phyloP scores from a whole-genome alignment of 805 yeast genomes.

The Metschnikowia continentalis region DNA sequence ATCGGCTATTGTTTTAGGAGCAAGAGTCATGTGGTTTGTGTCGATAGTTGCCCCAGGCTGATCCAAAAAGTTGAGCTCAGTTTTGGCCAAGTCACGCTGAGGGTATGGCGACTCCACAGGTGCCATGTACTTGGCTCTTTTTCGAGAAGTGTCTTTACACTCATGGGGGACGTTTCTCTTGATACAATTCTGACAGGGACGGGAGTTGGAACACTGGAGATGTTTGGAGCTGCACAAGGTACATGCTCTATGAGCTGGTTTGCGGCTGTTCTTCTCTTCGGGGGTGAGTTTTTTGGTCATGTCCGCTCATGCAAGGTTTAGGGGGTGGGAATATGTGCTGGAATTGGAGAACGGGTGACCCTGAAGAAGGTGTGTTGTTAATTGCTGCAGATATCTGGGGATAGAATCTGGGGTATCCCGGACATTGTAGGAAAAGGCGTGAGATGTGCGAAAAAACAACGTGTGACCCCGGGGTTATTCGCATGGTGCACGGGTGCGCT shows the following conservation, averaged over 20 bases:
- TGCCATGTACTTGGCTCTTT: slow-evolving; percentile 41
- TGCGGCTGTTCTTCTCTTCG: slow-evolving; percentile 50
- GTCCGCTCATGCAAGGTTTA: neutral
- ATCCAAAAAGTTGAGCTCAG: neutral
- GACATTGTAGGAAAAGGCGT: slow-evolving; percentile 10
- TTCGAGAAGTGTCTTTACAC: slow-evolving; percentile 59
- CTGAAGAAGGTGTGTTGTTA: neutral
- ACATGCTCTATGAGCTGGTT: slow-evolving; percentile 68
- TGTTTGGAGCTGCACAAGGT: slow-evolving; percentile 70
- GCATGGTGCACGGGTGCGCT: neutral
- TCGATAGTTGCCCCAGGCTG: neutral
- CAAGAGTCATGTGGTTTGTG: neutral
- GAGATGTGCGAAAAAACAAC: slow-evolving; percentile 1
- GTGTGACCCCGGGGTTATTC: slow-evolving; percentile 5
- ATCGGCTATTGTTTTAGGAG: neutral
- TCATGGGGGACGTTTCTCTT: slow-evolving; percentile 53
- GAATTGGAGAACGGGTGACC: neutral
- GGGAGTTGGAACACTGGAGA: slow-evolving; percentile 61
- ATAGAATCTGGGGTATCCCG: slow-evolving; percentile 22
- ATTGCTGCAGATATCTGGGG: neutral
- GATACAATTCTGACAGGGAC: slow-evolving; percentile 71
- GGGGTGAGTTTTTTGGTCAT: slow-evolving; percentile 63
- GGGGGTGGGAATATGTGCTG: neutral
- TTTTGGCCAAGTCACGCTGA: neutral
- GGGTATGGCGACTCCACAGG: neutral